Evolutionary conservation across 768 basidiomycete genomes (phyloP).

Genomic region (Rhizopogon rudus): DNA sequence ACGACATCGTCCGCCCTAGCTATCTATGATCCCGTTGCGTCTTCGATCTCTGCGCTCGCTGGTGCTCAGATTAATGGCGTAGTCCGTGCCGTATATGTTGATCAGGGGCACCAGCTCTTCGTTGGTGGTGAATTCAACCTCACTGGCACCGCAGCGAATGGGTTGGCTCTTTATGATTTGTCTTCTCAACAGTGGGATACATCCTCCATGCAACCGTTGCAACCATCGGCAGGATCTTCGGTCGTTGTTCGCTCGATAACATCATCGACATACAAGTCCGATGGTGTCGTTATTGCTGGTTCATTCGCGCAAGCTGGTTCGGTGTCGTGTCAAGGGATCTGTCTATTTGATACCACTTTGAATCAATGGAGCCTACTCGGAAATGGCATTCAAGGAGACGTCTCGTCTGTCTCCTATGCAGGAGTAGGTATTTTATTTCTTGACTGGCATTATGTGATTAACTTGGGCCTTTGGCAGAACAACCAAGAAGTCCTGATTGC

Average conservation of each 20-base stretch:
- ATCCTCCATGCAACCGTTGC: conserved; percentile 53
- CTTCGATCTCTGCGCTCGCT: conserved; percentile 45
- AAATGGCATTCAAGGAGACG: conserved; percentile 75
- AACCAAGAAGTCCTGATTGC: conserved; percentile 69
- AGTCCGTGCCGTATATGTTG: conserved; percentile 72
- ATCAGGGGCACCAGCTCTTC: conserved; percentile 56
- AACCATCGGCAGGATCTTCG: conserved; percentile 43
- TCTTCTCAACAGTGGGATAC: conserved; percentile 56
- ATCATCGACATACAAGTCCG: conserved; percentile 51
- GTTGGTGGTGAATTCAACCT: conserved; percentile 83
- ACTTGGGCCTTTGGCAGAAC: conserved; percentile 33
- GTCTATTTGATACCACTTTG: conserved; percentile 60
- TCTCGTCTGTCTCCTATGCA: conserved; percentile 73
- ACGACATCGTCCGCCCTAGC: conserved; percentile 51
- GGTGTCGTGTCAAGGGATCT: conserved; percentile 71
- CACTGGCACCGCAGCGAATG: conserved; percentile 49
- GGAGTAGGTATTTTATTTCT: conserved; percentile 49
- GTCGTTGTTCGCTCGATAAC: conserved; percentile 73
- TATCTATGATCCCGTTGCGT: conserved; percentile 59
- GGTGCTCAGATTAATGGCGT: conserved; percentile 69
- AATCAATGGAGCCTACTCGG: conserved; percentile 82
- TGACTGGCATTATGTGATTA: conserved; percentile 1
- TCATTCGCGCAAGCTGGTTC: conserved; percentile 79
- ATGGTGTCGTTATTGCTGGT: conserved; percentile 79
- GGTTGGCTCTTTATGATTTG: conserved; percentile 82